Base-by-base conservation (phyloP, 805 yeast genomes). In the Lachancea fermentati region DNA sequence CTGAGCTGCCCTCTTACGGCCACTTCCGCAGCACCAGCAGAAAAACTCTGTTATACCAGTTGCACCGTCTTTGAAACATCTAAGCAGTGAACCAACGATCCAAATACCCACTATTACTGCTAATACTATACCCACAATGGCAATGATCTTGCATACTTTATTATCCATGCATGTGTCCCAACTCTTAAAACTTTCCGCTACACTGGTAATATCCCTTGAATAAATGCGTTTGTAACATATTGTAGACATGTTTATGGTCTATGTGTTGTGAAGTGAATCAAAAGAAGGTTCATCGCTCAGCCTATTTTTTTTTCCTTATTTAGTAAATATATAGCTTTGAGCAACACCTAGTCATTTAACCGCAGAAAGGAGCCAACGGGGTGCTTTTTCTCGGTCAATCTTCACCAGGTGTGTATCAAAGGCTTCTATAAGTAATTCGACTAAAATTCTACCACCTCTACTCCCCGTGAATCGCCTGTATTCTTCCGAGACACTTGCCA, bases 401-500 rank as follows among this genome's bases (percentile, higher is more conserved):
- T 56, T 49, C 8, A 62, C 61, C 13, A 55, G 29, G 4, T 51
- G 52, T 9, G 58, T 58, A 41, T 62, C 63, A 31, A 62, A 62
- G 2, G 66, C 67, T 47, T 91, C 98, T 33, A 91, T 88, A 43
- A 87, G 71, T 52, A 91, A 70, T 61, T 91, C 98, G 28, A 93
- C 97, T 51, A 88, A 69, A 29, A 89, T 87, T 45, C 98, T 71
- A 7, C 96, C 96, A 12, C 96, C 96, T 51, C 88, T 71, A 14
- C 88, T 78, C 0, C 97, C 97, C 0, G 97, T 85, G 59, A 89
- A 93, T 42, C 98, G 66, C 52, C 97, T 72, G 58, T 91, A 91
- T 59, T 91, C 98, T 60, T 91, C 98, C 42, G 88, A 78, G 1
- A 91, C 93, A 59, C 84, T 65, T 8, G 97, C 96, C 57, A 91